Conservation (phyloP, 371 early-diverging fungal genomes). For the Apophysomyces sp. region DNA sequence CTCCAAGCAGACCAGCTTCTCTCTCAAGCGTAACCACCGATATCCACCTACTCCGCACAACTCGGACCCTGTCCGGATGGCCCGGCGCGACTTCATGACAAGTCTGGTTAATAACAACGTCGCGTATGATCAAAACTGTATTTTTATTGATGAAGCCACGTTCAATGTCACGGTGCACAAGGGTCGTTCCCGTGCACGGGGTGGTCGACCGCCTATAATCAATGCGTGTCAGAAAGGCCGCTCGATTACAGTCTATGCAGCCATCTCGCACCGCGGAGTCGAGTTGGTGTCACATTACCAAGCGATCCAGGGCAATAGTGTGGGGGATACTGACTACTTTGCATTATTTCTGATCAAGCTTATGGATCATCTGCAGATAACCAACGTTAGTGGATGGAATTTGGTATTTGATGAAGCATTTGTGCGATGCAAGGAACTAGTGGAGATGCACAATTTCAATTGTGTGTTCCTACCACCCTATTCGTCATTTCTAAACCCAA, state of each 20-base stretch:
- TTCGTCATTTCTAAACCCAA: conserved; percentile 5
- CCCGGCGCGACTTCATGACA: not conserved
- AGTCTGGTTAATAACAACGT: not conserved
- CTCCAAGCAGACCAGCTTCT: not conserved
- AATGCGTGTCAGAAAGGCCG: not conserved
- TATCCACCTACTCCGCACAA: not conserved
- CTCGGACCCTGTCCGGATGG: not conserved
- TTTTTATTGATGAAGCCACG: conserved; percentile 2
- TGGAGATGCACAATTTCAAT: not conserved
- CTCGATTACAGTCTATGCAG: not conserved
- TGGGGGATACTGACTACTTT: not conserved
- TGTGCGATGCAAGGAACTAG: not conserved
- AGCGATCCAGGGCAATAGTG: not conserved
- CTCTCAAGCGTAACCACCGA: not conserved
- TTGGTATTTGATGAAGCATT: not conserved
- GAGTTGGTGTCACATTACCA: not conserved
- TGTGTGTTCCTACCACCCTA: not conserved
- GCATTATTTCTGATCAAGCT: not conserved
- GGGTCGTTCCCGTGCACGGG: not conserved
- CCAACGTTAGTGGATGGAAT: not conserved
- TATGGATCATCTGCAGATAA: not conserved
- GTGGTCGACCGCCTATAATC: not conserved
- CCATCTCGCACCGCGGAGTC: not conserved
- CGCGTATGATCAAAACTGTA: conserved; percentile 4
- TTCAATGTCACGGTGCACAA: conserved; percentile 1